A percentile compares a stretch with the other conserved stretches of the same genome.
These are phyloP conservation scores for Cupressus sempervirens DNA, from an alignment of 75 land plant genomes.

Conservation along the genomic window DNA sequence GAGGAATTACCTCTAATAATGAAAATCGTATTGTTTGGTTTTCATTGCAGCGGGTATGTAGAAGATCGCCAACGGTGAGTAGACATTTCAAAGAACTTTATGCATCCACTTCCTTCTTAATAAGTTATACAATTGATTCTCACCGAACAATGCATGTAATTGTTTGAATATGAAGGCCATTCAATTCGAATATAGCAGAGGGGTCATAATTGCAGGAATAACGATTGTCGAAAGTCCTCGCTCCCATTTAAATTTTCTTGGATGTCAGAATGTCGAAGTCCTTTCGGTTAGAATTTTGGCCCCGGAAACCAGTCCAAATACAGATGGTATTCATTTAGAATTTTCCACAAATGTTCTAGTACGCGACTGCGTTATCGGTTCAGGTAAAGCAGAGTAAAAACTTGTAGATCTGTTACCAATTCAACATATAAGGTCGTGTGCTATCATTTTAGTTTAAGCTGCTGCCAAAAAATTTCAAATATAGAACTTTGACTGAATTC, in stretches of 20 bases:
- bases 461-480: not conserved
- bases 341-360: conserved; percentile 18
- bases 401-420: not conserved
- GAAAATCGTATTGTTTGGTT: not conserved
- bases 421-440: not conserved
- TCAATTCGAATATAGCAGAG: not conserved
- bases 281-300: conserved; percentile 18
- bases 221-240: not conserved
- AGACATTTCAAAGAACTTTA: not conserved
- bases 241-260: conserved; percentile 8
- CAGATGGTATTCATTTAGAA: conserved; percentile 41
- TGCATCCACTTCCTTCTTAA: not conserved
- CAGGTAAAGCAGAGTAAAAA: conserved; percentile 16
- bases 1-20: not conserved
- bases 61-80: not conserved
- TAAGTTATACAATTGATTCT: not conserved
- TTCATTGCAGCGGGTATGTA: not conserved
- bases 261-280: conserved; percentile 43
- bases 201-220: not conserved
- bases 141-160: not conserved
- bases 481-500: not conserved
- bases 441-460: not conserved
- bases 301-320: conserved; percentile 36
- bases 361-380: conserved; percentile 17
- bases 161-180: not conserved